Evolutionary conservation across 257 asterid species (phyloP).

Genomic region (Plantago major): DNA sequence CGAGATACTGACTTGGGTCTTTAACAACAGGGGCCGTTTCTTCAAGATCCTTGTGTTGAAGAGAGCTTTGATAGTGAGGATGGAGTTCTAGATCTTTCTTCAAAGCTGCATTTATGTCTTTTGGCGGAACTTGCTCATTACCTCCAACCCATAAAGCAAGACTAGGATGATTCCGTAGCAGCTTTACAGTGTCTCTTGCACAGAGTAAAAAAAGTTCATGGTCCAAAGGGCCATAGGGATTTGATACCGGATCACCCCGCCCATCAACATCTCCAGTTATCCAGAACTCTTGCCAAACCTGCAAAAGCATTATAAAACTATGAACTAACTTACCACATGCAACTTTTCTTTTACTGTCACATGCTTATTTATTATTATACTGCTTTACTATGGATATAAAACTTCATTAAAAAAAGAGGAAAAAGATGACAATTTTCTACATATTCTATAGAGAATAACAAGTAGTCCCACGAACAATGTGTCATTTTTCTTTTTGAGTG

Average conservation of each 20-base stretch:
- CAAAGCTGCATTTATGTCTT: constrained; percentile 71
- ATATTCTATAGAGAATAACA: no score
- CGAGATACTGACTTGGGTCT: constrained; percentile 88
- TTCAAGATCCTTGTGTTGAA: constrained; percentile 15
- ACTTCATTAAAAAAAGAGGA: no score
- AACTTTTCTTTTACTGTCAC: no score
- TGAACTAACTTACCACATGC: not conserved
- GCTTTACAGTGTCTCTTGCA: constrained; percentile 90
- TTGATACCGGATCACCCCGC: constrained; percentile 84
- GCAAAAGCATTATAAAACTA: constrained; percentile 14
- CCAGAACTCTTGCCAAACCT: constrained; percentile 99
- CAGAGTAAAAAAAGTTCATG: constrained; percentile 86
- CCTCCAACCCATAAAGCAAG: constrained; percentile 99
- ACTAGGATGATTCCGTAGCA: constrained; percentile 92
- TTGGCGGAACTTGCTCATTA: constrained; percentile 94
- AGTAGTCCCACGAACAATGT: no score
- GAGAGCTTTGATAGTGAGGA: constrained; percentile 40
- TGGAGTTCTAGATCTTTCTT: constrained; percentile 67
- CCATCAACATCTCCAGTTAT: constrained; percentile 96
- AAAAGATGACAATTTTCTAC: no score
- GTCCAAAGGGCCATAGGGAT: constrained; percentile 89
- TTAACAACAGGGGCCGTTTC: constrained; percentile 23
- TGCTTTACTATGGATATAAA: no score
- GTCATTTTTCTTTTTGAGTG: no score
- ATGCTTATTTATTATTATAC: no score